Conservation (phyloP, 495 filamentous ascomycete genomes). For the Penicillium odoratum region DNA sequence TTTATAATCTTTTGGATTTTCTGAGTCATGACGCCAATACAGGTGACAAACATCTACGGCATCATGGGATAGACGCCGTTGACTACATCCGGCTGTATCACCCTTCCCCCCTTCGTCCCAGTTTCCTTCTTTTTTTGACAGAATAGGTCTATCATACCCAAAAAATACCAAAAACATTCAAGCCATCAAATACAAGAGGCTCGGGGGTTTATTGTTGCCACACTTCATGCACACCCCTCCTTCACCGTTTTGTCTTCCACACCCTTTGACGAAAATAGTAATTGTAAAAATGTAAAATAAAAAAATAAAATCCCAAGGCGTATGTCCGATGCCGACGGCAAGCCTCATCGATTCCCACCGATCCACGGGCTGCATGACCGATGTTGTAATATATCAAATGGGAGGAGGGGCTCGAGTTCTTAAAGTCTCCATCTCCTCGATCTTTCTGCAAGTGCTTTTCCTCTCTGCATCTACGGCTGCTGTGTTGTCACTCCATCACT, state of each 20-base stretch:
- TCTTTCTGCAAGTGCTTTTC: constrained; percentile 34
- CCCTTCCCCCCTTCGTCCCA: constrained; percentile 31
- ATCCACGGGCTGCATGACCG: constrained; percentile 53
- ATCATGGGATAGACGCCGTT: constrained; percentile 30
- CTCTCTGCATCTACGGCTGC: constrained; percentile 23
- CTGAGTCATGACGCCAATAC: constrained; percentile 42
- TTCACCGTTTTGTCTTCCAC: constrained; percentile 3
- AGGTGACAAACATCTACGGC: constrained; percentile 41
- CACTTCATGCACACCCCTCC: constrained; percentile 22
- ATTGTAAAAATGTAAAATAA: constrained; percentile 1
- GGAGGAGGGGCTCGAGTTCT: constrained; percentile 44
- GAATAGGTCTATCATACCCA: neutral
- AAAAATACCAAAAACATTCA: neutral
- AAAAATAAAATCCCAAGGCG: constrained; percentile 1
- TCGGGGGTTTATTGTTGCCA: constrained; percentile 27
- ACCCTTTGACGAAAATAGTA: constrained; percentile 6
- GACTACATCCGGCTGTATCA: constrained; percentile 34
- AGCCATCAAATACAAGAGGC: constrained; percentile 5
- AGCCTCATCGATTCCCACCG: constrained; percentile 37
- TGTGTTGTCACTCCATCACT: constrained; percentile 32
- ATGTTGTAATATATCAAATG: constrained; percentile 55
- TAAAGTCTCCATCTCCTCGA: constrained; percentile 40
- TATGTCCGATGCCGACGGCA: constrained; percentile 26
- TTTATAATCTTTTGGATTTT: constrained; percentile 8
- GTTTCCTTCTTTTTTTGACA: constrained; percentile 17